Percentiles rank a stretch among this genome's conserved stretches.
These are phyloP conservation scores for Leccinellum albellum DNA, from an alignment of 768 basidiomycete genomes.

Conservation along the genomic window DNA sequence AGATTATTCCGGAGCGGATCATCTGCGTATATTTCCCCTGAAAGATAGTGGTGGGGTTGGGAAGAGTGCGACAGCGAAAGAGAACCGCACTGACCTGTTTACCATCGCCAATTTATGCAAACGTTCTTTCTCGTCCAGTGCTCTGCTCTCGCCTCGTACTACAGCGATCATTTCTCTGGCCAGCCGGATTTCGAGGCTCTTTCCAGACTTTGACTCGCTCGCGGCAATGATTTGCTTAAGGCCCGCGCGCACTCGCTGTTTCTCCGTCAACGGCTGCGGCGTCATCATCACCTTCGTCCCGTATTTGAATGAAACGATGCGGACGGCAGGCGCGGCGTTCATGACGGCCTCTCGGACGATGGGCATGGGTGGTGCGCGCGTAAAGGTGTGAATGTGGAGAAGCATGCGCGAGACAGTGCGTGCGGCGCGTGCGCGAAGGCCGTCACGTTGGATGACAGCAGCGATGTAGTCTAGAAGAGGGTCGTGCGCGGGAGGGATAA, in stretches of 20 bases:
- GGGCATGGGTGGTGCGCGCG: constrained; percentile 74
- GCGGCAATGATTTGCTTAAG: constrained; percentile 70
- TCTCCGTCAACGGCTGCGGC: constrained; percentile 74
- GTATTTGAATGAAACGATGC: constrained; percentile 51
- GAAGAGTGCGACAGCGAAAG: neutral
- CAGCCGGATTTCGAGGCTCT: constrained; percentile 61
- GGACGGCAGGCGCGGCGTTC: constrained; percentile 67
- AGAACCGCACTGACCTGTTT: constrained; percentile 57
- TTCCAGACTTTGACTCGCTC: constrained; percentile 52
- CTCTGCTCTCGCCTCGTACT: constrained; percentile 57
- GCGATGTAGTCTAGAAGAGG: constrained; percentile 70
- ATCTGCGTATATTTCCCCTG: constrained; percentile 24
- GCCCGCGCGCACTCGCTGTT: constrained; percentile 70
- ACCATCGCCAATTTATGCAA: constrained; percentile 69
- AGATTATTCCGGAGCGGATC: neutral
- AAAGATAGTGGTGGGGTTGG: constrained; percentile 5
- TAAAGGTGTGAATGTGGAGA: constrained; percentile 68
- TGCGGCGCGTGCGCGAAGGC: constrained; percentile 59
- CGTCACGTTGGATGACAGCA: constrained; percentile 57
- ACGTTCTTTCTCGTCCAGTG: constrained; percentile 57
- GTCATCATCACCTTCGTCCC: constrained; percentile 62
- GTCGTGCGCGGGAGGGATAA: constrained; percentile 72
- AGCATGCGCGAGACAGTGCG: constrained; percentile 58
- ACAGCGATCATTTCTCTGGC: constrained; percentile 76
- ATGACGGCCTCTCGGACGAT: constrained; percentile 72